Evolutionary conservation across 352 stramenopile species (phyloP), one percentile per base, ranked within the genome.

Genomic region (Phytopythium delawarense): DNA sequence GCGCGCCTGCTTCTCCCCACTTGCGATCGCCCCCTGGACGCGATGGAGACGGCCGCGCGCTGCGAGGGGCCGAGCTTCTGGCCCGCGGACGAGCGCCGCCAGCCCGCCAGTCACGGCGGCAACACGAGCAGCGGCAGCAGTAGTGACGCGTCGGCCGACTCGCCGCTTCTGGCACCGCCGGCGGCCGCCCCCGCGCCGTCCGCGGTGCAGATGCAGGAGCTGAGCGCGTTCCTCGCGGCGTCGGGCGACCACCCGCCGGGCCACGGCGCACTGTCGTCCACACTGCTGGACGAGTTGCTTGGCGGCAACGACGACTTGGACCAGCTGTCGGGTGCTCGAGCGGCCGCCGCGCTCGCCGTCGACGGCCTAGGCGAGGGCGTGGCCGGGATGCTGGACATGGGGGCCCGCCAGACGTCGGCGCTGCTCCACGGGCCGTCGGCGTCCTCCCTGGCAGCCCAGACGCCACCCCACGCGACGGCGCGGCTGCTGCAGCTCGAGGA

Each of bases 401-500:
- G 40, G 16, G 40, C 40, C 16, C 40, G 40, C 16, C 40, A 48
- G 18, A 18, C 40, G 40, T 16, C 40, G 40, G 16, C 40, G 40
- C 40, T 48, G 8, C 40, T 48, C 0, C 39, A 62, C 20, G 67
- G 40, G 1, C 23, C 42, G n/a, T 39, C 35, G 30, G 65, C 67
- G 16, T 48, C 58, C 35, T 46, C 58, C 32, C 65, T 65, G 48
- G 32, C 4, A 16, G 3, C 44, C 2, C 44, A 21, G 0, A 5
- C 55, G 16, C 54, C 57, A 13, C 61, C 60, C n/a, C 57, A 60
- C 12, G 67, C 53, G 37, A 62, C 62, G 5, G 63, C 70, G 18
- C 68, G 76, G 12, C 50, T 84, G 42, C 54, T 79, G 50, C 76
- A 88, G 52, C 64, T 86, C 4, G 79, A 88, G 40, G 78, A 78